Conservation (phyloP, 768 basidiomycete species). For the Amylocystis lapponica region DNA sequence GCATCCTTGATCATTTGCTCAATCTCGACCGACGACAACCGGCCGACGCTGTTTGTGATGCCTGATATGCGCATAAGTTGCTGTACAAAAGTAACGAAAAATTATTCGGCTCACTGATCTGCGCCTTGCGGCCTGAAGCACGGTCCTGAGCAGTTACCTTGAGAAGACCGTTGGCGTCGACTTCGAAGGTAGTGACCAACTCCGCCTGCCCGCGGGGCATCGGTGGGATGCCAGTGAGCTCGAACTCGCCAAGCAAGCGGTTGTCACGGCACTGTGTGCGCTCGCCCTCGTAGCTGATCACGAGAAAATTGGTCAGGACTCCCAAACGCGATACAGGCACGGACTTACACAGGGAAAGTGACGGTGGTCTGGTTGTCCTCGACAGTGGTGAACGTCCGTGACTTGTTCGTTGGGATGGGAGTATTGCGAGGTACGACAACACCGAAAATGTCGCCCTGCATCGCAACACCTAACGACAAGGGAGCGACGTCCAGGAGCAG, state of each 20-base stretch:
- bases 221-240: conserved; percentile 97
- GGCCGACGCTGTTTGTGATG: conserved; percentile 99
- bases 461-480: conserved; percentile 98
- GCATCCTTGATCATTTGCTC: conserved; percentile 99
- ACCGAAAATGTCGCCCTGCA: conserved; percentile 99
- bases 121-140: conserved; percentile 98
- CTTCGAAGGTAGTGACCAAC: conserved; percentile 98
- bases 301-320: conserved; percentile 6
- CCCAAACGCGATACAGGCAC: neutral
- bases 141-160: conserved; percentile 99
- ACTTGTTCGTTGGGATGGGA: conserved; percentile 99
- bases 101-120: conserved; percentile 64
- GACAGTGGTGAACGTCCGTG: conserved; percentile 97
- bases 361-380: conserved; percentile 99
- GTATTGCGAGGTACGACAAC: conserved; percentile 99
- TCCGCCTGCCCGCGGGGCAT: conserved; percentile 99
- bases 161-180: conserved; percentile 98
- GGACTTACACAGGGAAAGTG: conserved; percentile 92
- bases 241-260: conserved; percentile 98
- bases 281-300: conserved; percentile 93
- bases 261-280: conserved; percentile 99
- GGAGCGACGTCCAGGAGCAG: conserved; percentile 98
- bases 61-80: conserved; percentile 35
- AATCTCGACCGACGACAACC: conserved; percentile 95
- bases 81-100: conserved; percentile 3